A percentile compares a stretch with the other conserved stretches of the same genome.
These are phyloP conservation scores for Pascua sp. DNA, from an alignment of 1,284 basidiomycete genomes.

Conservation along the genomic window DNA sequence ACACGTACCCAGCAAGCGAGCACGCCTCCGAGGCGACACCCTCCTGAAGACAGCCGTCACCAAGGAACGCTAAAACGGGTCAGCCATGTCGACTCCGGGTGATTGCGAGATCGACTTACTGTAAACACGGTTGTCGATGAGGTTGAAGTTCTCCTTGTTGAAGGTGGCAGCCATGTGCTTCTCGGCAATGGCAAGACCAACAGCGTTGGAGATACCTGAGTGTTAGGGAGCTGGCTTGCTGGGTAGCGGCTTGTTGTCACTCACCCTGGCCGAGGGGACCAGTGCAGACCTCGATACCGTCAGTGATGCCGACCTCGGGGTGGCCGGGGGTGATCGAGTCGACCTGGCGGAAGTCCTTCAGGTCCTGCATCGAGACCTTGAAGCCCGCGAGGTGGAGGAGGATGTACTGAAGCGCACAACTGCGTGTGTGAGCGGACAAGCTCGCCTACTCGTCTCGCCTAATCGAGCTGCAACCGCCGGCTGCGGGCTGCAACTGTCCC, in stretches of 20 bases:
- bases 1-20: slow-evolving; percentile 67
- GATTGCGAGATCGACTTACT: slow-evolving; percentile 50
- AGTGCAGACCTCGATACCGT: slow-evolving; percentile 93
- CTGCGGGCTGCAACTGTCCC: too few species aligned
- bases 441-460: too few species aligned
- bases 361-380: slow-evolving; percentile 55
- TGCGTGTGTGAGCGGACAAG: slow-evolving; percentile 36
- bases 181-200: slow-evolving; percentile 90
- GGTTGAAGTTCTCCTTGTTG: slow-evolving; percentile 79
- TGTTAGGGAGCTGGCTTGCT: slow-evolving; percentile 1
- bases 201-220: slow-evolving; percentile 73
- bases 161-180: slow-evolving; percentile 81
- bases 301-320: slow-evolving; percentile 82
- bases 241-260: slow-evolving; percentile 1
- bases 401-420: slow-evolving; percentile 62
- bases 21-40: slow-evolving; percentile 87
- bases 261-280: slow-evolving; percentile 88
- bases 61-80: slow-evolving; percentile 65
- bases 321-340: slow-evolving; percentile 87
- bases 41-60: slow-evolving; percentile 95
- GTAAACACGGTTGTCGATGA: slow-evolving; percentile 89
- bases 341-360: slow-evolving; percentile 60
- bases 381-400: slow-evolving; percentile 51
- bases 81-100: not conserved
- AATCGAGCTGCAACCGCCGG: too few species aligned